A percentile compares a stretch with the other conserved stretches of the same genome.
phyloP scores from a whole-genome alignment of 2,329 filamentous ascomycete genomes.

The Trichoderma sp. region DNA sequence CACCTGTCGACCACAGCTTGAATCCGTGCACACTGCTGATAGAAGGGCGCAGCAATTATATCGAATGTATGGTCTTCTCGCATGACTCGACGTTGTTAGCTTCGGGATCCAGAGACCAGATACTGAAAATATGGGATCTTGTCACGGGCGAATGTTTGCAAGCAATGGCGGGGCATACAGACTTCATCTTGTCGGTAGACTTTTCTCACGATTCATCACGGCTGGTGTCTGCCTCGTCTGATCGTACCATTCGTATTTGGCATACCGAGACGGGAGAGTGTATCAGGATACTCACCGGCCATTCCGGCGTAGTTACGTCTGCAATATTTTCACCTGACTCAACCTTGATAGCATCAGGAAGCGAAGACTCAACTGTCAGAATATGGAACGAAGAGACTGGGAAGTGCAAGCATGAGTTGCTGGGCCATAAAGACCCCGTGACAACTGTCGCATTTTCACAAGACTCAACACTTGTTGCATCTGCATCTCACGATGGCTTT shows the following conservation, averaged over 20 bases:
- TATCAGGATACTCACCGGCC: not conserved
- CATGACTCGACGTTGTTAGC: not conserved
- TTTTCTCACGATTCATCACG: not conserved
- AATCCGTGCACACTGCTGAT: not conserved
- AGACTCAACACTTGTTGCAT: not conserved
- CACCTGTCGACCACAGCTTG: not conserved
- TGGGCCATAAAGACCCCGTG: not conserved
- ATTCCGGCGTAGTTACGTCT: not conserved
- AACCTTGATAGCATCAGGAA: not conserved
- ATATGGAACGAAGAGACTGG: conserved; percentile 5
- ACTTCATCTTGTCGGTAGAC: not conserved
- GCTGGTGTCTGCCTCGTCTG: not conserved
- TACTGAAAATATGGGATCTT: not conserved
- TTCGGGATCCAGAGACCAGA: not conserved
- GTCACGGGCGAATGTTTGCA: not conserved
- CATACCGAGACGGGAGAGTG: not conserved
- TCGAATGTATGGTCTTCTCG: not conserved
- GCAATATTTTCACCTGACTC: not conserved
- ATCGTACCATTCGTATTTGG: not conserved
- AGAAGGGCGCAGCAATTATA: not conserved
- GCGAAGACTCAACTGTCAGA: not conserved
- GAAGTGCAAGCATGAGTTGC: not conserved
- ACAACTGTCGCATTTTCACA: not conserved
- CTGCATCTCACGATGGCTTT: not conserved
- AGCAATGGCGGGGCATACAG: not conserved